phyloP scores from a whole-genome alignment of 257 asterid genomes.

The Plantago ovata region DNA sequence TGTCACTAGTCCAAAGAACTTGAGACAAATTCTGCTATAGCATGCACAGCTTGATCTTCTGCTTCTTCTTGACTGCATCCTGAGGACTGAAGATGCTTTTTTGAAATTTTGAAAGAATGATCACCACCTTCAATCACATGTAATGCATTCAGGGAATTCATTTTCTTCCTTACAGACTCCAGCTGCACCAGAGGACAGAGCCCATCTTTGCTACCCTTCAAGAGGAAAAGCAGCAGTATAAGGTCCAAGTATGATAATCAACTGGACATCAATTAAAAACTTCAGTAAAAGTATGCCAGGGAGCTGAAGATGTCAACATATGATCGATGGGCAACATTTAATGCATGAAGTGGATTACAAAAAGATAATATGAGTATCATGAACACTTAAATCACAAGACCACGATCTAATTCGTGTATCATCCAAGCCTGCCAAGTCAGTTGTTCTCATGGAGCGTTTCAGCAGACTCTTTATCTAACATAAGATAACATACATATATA shows the following conservation, averaged over 20 bases:
- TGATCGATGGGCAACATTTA: constrained; percentile 1
- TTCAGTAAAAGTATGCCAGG: background rate
- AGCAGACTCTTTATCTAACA: background rate
- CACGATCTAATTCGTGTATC: too few relatives aligned
- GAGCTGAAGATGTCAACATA: background rate
- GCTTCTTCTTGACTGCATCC: constrained; percentile 61
- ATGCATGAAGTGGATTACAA: background rate
- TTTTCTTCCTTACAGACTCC: constrained; percentile 63
- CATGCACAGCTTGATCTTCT: constrained; percentile 54
- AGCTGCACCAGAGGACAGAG: constrained; percentile 64
- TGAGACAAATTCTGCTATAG: constrained; percentile 48
- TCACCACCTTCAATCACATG: constrained; percentile 87
- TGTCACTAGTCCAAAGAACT: constrained; percentile 16
- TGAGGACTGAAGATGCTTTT: constrained; percentile 48
- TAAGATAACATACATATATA: background rate
- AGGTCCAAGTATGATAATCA: background rate
- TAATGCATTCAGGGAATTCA: constrained; percentile 40
- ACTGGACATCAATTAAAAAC: background rate
- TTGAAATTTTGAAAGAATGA: constrained; percentile 76
- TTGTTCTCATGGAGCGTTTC: background rate
- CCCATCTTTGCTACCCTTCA: constrained; percentile 86
- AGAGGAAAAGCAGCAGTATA: constrained; percentile 12
- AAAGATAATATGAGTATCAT: background rate
- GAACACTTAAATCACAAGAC: too few relatives aligned
- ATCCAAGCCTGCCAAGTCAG: background rate